Evolutionary conservation across 768 basidiomycete species (phyloP), one percentile per base, ranked within the genome.

Genomic region (Leccinum pellstonianum): DNA sequence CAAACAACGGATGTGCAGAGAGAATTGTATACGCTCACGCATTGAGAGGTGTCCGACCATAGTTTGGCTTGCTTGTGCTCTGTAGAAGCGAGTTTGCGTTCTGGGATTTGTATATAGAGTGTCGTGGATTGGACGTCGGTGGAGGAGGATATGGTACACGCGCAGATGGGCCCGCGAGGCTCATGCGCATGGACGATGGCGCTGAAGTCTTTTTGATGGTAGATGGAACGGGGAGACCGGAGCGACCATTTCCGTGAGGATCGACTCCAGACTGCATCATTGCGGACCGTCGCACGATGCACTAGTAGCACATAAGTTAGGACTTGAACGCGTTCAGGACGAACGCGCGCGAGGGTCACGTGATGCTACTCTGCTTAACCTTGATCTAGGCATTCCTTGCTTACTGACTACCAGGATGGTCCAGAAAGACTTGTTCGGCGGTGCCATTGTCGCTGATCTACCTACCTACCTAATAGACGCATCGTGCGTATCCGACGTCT

Each of bases 11-110:
- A 27, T 8, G 51, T 38, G 53, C 11, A 33, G 35, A 52, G 57
- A 52, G 21, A 41, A 59, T 64, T 4, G 9, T 37, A 35, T 2
- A 60, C 31, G 51, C 68, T 65, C 55, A 91, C 91, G 78, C 85
- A 55, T 84, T 83, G 66, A 88, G 74, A 15, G 93, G 93, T 37
- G 93, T 95, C 56, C 86, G 79, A 2, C 90, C 90, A 73, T 81
- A 80, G 66, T 77, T 79, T 52, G 81, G 80, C 66, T 93, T 90
- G 37, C 80, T 81, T 3, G 83, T 83, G 64, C 91, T 93, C 70
- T 83, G 81, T 19, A 90, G 73, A 8, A 93, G 74, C 0, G 88
- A 81, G 64, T 91, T 91, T 49, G 73, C 59, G 62, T 84, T 88
- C 71, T 88, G 88, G 0, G 88, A 86, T 51, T 87, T 79, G 76